Conservation (phyloP, 257 asterid genomes). For the Solanum sparsipilum region DNA sequence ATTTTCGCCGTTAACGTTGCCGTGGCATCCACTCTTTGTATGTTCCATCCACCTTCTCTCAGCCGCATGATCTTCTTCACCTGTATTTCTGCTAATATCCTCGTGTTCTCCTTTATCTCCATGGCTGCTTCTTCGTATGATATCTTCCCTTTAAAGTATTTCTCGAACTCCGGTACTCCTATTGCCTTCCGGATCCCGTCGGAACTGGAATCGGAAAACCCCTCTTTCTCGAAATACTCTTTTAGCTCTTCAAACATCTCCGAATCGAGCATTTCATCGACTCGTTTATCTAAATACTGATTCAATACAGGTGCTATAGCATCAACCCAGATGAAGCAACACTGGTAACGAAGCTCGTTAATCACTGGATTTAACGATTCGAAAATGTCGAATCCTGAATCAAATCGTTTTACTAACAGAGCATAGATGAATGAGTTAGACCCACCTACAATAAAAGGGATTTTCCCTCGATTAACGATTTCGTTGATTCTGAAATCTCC, state of each 20-base stretch:
- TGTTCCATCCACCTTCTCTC: conserved; percentile 73
- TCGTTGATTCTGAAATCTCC: conserved; percentile 25
- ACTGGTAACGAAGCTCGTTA: conserved; percentile 37
- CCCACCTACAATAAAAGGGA: conserved; percentile 77
- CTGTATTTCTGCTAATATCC: conserved; percentile 58
- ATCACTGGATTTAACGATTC: conserved; percentile 4
- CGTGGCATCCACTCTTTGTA: conserved; percentile 72
- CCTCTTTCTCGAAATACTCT: conserved; percentile 22
- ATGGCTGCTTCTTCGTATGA: conserved; percentile 51
- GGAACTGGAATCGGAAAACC: conserved; percentile 4
- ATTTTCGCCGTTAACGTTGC: conserved; percentile 36
- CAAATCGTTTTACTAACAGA: conserved; percentile 29
- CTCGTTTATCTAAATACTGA: conserved; percentile 43
- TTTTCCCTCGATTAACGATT: conserved; percentile 18
- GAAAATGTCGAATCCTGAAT: conserved; percentile 40
- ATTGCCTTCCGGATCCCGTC: conserved; percentile 71
- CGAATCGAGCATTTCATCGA: conserved; percentile 68
- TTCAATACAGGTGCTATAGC: conserved; percentile 40
- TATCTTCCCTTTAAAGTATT: conserved; percentile 11
- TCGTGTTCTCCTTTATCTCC: conserved; percentile 70
- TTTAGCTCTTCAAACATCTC: conserved; percentile 69
- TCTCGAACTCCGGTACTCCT: conserved; percentile 75
- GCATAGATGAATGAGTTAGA: conserved; percentile 74
- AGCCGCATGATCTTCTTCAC: conserved; percentile 56
- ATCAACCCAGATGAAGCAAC: conserved; percentile 77